Conservation (phyloP, 768 basidiomycete genomes). For the Hericium erinaceus region DNA sequence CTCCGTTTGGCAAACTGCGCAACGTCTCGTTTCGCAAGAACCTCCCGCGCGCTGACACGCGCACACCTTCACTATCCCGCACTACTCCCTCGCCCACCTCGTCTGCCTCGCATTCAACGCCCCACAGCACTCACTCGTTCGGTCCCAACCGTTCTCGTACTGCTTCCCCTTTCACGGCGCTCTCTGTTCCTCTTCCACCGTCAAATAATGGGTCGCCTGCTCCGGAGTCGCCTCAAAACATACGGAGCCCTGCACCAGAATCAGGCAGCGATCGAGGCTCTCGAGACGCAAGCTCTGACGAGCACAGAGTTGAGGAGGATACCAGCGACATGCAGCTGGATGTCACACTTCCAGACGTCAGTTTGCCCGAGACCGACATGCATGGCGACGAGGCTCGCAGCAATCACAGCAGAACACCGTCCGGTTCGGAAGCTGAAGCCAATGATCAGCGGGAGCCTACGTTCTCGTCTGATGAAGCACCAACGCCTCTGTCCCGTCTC, state of each 20-base stretch:
- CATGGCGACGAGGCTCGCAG: background rate
- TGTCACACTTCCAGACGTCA: background rate
- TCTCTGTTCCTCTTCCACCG: slow-evolving; percentile 12
- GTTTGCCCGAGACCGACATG: background rate
- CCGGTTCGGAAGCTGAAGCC: background rate
- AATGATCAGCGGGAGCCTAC: slow-evolving; percentile 42
- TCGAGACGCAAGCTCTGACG: background rate
- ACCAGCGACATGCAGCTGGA: slow-evolving; percentile 4
- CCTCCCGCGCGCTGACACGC: slow-evolving; percentile 29
- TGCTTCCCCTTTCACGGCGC: slow-evolving; percentile 4
- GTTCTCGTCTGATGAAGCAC: slow-evolving; percentile 56
- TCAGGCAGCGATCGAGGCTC: background rate
- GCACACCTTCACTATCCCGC: slow-evolving; percentile 60
- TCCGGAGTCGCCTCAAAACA: background rate
- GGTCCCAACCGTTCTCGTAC: slow-evolving; percentile 1
- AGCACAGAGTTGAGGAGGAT: background rate
- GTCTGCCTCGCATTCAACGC: slow-evolving; percentile 57
- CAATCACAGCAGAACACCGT: background rate
- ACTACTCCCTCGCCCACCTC: slow-evolving; percentile 51
- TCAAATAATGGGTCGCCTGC: slow-evolving; percentile 5
- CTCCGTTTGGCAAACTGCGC: slow-evolving; percentile 53
- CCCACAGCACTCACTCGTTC: slow-evolving; percentile 18
- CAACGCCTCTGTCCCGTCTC: slow-evolving; percentile 7
- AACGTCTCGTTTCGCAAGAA: slow-evolving; percentile 52
- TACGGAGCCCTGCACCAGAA: background rate